Percentiles rank a stretch among this genome's conserved stretches.
phyloP scores from a whole-genome alignment of 495 filamentous ascomycete species.

The Aspergillus asperescens region DNA sequence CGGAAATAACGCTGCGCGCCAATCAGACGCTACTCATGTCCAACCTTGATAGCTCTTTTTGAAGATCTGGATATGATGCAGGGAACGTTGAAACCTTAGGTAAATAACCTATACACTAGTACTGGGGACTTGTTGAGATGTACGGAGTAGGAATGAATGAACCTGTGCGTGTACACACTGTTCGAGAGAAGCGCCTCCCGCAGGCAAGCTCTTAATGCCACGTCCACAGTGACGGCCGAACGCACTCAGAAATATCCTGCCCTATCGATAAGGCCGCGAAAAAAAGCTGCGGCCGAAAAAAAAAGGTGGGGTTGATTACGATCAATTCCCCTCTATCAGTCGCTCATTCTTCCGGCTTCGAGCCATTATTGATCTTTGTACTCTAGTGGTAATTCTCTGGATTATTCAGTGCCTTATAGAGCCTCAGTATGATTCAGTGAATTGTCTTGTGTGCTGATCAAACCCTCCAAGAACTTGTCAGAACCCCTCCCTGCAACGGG shows the following conservation, averaged over 20 bases:
- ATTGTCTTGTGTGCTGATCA: background rate
- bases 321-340: slow-evolving; percentile 4
- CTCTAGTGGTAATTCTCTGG: background rate
- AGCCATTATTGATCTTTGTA: background rate
- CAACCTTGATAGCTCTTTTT: too few relatives aligned
- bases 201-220: slow-evolving; percentile 5
- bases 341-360: background rate
- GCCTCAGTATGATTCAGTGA: background rate
- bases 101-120: background rate
- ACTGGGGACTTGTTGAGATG: background rate
- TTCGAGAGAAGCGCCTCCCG: background rate
- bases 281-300: slow-evolving; percentile 9
- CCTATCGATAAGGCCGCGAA: slow-evolving; percentile 20
- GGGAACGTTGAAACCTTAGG: too few relatives aligned
- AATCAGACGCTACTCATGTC: too few relatives aligned
- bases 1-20: too few relatives aligned
- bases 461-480: background rate
- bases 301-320: slow-evolving; percentile 10
- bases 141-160: background rate
- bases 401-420: background rate
- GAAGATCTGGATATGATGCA: too few relatives aligned
- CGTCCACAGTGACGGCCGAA: background rate
- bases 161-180: slow-evolving; percentile 8
- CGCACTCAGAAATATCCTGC: too few relatives aligned
- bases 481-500: background rate